Evolutionary conservation across 345 rosid genomes (phyloP).

Genomic region (Aegle marmelos): DNA sequence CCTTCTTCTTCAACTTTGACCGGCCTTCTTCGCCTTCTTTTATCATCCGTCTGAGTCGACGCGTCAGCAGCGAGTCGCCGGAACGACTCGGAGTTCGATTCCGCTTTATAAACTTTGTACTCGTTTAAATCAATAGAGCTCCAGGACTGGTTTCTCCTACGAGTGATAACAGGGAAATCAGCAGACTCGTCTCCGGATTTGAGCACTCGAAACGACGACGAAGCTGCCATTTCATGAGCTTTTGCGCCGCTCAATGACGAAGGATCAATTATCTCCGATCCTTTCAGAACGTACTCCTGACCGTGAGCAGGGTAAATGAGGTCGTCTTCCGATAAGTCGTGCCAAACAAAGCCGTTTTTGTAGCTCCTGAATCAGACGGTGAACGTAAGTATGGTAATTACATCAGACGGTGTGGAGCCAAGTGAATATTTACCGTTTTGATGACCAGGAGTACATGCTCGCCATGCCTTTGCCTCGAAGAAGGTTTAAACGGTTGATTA

Average conservation of each 20-base stretch:
- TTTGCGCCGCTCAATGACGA: slow-evolving; percentile 29
- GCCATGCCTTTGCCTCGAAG: slow-evolving; percentile 95
- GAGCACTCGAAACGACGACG: slow-evolving; percentile 46
- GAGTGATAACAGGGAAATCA: slow-evolving; percentile 38
- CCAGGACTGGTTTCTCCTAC: slow-evolving; percentile 84
- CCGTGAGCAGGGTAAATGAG: slow-evolving; percentile 82
- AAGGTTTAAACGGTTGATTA: slow-evolving; percentile 66
- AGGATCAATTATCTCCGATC: slow-evolving; percentile 73
- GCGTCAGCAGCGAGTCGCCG: slow-evolving; percentile 73
- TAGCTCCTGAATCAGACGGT: slow-evolving; percentile 53
- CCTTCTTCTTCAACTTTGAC: slow-evolving; percentile 26
- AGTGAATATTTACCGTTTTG: slow-evolving; percentile 57
- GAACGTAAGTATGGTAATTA: background rate
- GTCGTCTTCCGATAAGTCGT: slow-evolving; percentile 75
- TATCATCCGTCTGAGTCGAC: slow-evolving; percentile 84
- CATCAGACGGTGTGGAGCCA: slow-evolving; percentile 3
- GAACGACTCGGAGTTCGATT: slow-evolving; percentile 49
- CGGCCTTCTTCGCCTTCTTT: slow-evolving; percentile 49
- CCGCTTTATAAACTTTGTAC: slow-evolving; percentile 71
- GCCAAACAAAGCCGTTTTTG: slow-evolving; percentile 96
- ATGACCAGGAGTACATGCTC: slow-evolving; percentile 85
- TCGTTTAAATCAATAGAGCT: slow-evolving; percentile 75
- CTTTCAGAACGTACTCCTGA: slow-evolving; percentile 88
- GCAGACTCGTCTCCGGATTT: slow-evolving; percentile 25
- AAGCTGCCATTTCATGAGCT: slow-evolving; percentile 41